phyloP scores from a whole-genome alignment of 2,329 filamentous ascomycete species.

The Tolypocladium album region DNA sequence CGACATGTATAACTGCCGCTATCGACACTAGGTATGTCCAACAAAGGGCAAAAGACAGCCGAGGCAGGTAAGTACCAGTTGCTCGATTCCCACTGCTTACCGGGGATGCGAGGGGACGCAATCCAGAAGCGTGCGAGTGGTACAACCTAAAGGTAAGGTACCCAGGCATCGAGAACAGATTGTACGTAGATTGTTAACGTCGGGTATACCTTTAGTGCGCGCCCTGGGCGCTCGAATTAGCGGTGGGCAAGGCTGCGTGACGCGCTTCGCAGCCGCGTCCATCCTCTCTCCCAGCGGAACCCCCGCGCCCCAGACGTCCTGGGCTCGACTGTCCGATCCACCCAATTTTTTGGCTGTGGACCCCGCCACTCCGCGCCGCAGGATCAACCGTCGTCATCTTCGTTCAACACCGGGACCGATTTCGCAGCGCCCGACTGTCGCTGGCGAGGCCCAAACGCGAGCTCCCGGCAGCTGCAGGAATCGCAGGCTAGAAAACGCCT shows the following conservation, averaged over 20 bases:
- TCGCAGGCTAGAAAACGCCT: not conserved
- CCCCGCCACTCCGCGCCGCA: slow-evolving; percentile 6
- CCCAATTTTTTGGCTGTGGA: not conserved
- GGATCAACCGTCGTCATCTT: slow-evolving; percentile 6
- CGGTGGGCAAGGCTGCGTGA: not conserved
- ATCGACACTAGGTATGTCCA: too few relatives aligned
- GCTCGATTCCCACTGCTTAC: not conserved
- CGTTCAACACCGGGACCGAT: not conserved
- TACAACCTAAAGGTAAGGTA: too few relatives aligned
- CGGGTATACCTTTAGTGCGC: too few relatives aligned
- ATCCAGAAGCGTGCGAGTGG: not conserved
- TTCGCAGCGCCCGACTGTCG: slow-evolving; percentile 1
- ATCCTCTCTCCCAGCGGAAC: not conserved
- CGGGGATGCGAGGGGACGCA: not conserved
- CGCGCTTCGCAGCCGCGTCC: not conserved
- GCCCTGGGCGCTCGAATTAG: too few relatives aligned
- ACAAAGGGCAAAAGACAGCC: too few relatives aligned
- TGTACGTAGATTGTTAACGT: too few relatives aligned
- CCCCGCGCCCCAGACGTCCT: not conserved
- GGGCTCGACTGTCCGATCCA: not conserved
- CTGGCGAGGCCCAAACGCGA: slow-evolving; percentile 3
- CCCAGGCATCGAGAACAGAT: too few relatives aligned
- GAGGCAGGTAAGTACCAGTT: not conserved
- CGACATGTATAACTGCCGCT: too few relatives aligned
- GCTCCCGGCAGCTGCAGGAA: not conserved